Evolutionary conservation across 768 basidiomycete species (phyloP), one percentile per base, ranked within the genome.

Genomic region (Trichaptum fuscoviolaceum): DNA sequence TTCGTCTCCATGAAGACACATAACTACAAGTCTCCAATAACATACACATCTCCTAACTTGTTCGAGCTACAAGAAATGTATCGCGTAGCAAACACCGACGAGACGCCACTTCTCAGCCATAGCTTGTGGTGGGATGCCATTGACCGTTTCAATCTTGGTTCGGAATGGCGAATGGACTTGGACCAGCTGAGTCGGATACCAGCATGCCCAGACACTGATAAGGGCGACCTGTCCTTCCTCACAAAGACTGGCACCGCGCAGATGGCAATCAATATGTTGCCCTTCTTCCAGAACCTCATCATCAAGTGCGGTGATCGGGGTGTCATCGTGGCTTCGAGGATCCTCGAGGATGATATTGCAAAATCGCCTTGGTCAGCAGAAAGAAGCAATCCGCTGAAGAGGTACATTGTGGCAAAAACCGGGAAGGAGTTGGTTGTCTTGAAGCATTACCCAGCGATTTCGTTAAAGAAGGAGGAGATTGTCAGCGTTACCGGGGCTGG

Each of bases 401-500:
- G 89, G 52, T 79, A 77, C 61, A 76, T 92, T 34, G 77, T 91
- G 18, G 82, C 81, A 24, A 82, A 78, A 27, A 85, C 84, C 8
- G 76, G 76, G 25, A 74, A 73, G 3, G 78, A 79, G 18, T 76
- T 83, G 4, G 73, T 93, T 8, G 82, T 92, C 7, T 61, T 96
- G 34, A 86, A 87, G 57, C 91, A 95, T 73, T 94, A 90, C 74
- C 85, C 92, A 12, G 81, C 92, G 8, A 70, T 83, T 20, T 73
- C 75, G 0, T 68, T 79, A 18, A 76, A 84, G 10, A 71, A 67
- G 3, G 73, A 74, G 18, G 71, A 74, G 26, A 71, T 80, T 10
- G 77, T 89, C 24, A 95, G 89, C 70, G 92, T 93, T 9, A 98
- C 96, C 0, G 96, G 96, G 1, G 95, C 93, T 0, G 96, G 96